These are phyloP conservation scores for Seiridium cupressi DNA, from an alignment of 2,329 filamentous ascomycete genomes.

Conservation along the genomic window DNA sequence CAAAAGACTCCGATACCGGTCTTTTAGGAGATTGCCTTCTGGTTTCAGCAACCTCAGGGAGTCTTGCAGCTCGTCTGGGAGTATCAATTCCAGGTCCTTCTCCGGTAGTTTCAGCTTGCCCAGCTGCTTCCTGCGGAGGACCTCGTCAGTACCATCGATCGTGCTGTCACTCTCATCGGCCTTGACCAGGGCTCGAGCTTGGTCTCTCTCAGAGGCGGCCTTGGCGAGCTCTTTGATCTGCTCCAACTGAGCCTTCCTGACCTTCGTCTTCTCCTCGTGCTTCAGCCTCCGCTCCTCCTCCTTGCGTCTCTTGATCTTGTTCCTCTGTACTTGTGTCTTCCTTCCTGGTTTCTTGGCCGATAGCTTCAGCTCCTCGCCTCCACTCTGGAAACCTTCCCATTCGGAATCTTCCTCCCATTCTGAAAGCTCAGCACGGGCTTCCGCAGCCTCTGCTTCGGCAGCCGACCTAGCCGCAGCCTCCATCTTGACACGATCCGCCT, in stretches of 20 bases:
- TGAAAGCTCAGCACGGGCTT: constrained; percentile 62
- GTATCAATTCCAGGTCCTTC: constrained; percentile 74
- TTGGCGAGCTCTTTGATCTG: constrained; percentile 69
- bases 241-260: constrained; percentile 68
- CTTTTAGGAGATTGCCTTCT: constrained; percentile 91
- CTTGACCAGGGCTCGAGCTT: constrained; percentile 38
- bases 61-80: constrained; percentile 81
- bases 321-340: constrained; percentile 84
- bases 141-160: constrained; percentile 58
- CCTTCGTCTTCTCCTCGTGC: constrained; percentile 74
- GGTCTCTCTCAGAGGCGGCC: constrained; percentile 59
- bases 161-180: constrained; percentile 47
- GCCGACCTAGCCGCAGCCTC: constrained; percentile 69
- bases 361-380: constrained; percentile 63
- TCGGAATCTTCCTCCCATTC: constrained; percentile 86
- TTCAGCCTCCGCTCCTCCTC: constrained; percentile 76
- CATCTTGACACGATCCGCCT: constrained; percentile 63
- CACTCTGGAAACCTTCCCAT: constrained; percentile 88
- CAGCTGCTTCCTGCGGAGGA: constrained; percentile 69
- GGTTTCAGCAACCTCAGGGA: constrained; percentile 81
- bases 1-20: constrained; percentile 62
- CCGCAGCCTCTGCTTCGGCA: constrained; percentile 72
- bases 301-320: constrained; percentile 85
- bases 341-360: constrained; percentile 75
- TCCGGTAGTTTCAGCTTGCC: constrained; percentile 74